A percentile compares a stretch with the other conserved stretches of the same genome.
phyloP scores from a whole-genome alignment of 345 rosid species.

The Pseudoturritis turrita region DNA sequence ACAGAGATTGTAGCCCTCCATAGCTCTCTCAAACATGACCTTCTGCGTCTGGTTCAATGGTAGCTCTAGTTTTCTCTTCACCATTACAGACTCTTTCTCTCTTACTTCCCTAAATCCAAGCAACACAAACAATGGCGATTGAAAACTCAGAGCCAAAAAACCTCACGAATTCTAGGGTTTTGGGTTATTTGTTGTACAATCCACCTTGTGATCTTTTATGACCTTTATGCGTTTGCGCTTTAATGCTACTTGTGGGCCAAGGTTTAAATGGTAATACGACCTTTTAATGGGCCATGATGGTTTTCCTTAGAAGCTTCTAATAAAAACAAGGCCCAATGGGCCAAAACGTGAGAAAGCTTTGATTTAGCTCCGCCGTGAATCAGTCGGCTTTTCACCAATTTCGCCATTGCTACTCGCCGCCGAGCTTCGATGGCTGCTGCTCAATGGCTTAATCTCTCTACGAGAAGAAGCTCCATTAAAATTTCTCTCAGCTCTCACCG shows the following conservation, averaged over 20 bases:
- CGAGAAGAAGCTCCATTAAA: constrained; percentile 17
- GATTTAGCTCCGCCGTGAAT: constrained; percentile 3
- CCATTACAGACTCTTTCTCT: background rate
- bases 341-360: background rate
- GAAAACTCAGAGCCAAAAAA: background rate
- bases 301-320: background rate
- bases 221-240: no score
- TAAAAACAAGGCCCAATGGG: background rate
- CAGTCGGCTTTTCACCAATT: background rate
- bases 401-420: constrained; percentile 15
- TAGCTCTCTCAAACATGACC: constrained; percentile 59
- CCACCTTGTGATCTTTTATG: background rate
- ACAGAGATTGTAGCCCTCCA: constrained; percentile 69
- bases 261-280: no score
- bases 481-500: background rate
- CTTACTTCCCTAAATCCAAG: background rate
- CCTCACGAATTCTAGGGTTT: constrained; percentile 3
- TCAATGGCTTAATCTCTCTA: constrained; percentile 28
- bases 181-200: background rate
- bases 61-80: constrained; percentile 57
- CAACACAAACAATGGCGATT: constrained; percentile 19
- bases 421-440: constrained; percentile 21
- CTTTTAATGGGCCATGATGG: background rate
- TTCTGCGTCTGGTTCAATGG: constrained; percentile 79
- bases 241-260: no score